Conservation (phyloP, 2,329 filamentous ascomycete genomes). For the Ascocoryne sarcoides region DNA sequence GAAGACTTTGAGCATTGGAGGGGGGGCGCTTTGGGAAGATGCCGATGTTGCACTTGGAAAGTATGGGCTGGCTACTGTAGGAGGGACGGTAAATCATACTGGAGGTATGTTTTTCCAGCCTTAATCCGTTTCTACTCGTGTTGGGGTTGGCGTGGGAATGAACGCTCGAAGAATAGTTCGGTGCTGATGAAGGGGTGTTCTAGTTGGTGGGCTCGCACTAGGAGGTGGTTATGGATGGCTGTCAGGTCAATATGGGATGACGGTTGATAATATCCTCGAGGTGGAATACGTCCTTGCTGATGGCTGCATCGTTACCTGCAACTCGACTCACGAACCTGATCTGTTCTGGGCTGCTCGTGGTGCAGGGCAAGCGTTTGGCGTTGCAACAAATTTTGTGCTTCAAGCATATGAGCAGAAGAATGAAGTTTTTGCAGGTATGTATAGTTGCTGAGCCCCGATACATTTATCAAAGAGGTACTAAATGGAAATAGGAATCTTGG, state of each 20-base stretch:
- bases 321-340: slow-evolving; percentile 9
- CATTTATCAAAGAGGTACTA: no score
- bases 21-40: neutral
- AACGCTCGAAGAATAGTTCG: neutral
- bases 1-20: neutral
- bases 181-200: no score
- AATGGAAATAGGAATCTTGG: no score
- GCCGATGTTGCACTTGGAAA: neutral
- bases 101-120: no score
- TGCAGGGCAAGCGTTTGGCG: slow-evolving; percentile 16
- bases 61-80: no score
- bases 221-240: slow-evolving; percentile 40
- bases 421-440: slow-evolving; percentile 13
- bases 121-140: no score
- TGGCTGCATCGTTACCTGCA: slow-evolving; percentile 12
- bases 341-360: slow-evolving; percentile 20
- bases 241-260: slow-evolving; percentile 30
- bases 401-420: slow-evolving; percentile 8
- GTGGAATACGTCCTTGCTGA: slow-evolving; percentile 16
- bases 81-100: slow-evolving; percentile 13
- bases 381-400: slow-evolving; percentile 8
- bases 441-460: no score
- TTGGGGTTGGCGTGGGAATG: neutral
- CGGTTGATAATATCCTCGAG: slow-evolving; percentile 18
- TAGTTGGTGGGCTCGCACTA: neutral